These are phyloP conservation scores for Cladosporium sp. DNA, from an alignment of 2,329 filamentous ascomycete genomes.

Conservation along the genomic window DNA sequence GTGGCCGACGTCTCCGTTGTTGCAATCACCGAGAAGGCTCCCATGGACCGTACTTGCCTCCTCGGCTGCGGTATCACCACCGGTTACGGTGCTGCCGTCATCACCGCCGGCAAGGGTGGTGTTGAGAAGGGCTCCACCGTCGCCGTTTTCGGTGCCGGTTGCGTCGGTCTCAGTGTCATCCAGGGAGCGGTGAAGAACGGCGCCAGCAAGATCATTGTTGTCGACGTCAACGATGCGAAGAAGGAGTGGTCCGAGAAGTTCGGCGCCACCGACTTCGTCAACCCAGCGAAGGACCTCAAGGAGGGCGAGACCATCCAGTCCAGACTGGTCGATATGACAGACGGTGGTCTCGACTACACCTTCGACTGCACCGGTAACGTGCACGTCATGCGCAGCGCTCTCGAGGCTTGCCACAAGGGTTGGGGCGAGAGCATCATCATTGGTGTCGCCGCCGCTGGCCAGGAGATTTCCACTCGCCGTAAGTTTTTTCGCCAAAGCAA, in stretches of 20 bases:
- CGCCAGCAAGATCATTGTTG: conserved; percentile 70
- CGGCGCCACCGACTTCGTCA: conserved; percentile 94
- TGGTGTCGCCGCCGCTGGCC: conserved; percentile 90
- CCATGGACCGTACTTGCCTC: conserved; percentile 93
- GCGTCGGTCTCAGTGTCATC: conserved; percentile 90
- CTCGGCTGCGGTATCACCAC: conserved; percentile 98
- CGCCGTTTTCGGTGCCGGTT: conserved; percentile 91
- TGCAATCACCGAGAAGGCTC: conserved; percentile 80
- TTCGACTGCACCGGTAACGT: conserved; percentile 99
- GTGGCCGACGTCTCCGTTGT: conserved; percentile 98
- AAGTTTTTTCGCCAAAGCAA: conserved; percentile 43
- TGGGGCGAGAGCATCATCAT: conserved; percentile 99
- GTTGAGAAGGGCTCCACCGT: conserved; percentile 86
- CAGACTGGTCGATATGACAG: conserved; percentile 93
- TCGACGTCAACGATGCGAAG: conserved; percentile 82
- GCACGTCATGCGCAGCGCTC: conserved; percentile 86
- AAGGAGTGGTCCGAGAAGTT: conserved; percentile 92
- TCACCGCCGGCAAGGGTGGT: conserved; percentile 65
- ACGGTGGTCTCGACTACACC: conserved; percentile 96
- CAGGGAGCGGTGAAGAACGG: conserved; percentile 86
- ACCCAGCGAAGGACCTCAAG: conserved; percentile 65
- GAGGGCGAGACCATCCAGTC: conserved; percentile 76
- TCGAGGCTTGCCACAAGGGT: conserved; percentile 98
- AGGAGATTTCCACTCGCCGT: conserved; percentile 93
- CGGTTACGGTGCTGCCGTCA: conserved; percentile 90